Conservation (phyloP, 2,329 filamentous ascomycete genomes). For the Aspergillus latus region DNA sequence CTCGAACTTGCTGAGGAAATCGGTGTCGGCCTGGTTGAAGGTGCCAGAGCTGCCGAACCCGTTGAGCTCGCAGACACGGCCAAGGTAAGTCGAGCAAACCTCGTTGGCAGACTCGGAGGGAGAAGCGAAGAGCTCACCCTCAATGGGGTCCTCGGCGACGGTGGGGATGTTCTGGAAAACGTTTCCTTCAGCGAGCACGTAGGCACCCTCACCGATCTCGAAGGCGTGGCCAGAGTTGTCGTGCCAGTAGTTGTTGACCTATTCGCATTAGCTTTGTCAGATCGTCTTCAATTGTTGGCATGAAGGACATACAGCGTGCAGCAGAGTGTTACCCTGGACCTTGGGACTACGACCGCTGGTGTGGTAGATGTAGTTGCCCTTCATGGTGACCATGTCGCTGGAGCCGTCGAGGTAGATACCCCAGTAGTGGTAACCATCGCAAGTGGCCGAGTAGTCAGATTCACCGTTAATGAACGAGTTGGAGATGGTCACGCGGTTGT, state of each 20-base stretch:
- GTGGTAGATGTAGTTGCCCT: constrained; percentile 62
- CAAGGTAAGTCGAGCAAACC: constrained; percentile 48
- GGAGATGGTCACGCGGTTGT: constrained; percentile 59
- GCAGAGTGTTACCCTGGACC: constrained; percentile 55
- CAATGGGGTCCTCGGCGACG: constrained; percentile 31
- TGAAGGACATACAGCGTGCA: constrained; percentile 49
- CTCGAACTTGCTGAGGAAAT: constrained; percentile 52
- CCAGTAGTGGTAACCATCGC: constrained; percentile 63
- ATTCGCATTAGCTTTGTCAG: not conserved
- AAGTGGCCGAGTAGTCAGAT: constrained; percentile 57
- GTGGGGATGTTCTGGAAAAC: constrained; percentile 56
- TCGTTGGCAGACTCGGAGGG: constrained; percentile 38
- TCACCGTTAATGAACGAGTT: constrained; percentile 61
- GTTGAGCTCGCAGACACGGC: constrained; percentile 54
- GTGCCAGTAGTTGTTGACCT: constrained; percentile 61
- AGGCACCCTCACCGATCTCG: constrained; percentile 48
- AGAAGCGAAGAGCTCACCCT: constrained; percentile 43
- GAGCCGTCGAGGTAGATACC: constrained; percentile 57
- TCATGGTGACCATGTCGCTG: constrained; percentile 58
- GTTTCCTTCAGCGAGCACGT: constrained; percentile 58
- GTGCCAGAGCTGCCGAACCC: constrained; percentile 41
- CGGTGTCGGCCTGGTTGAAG: constrained; percentile 45
- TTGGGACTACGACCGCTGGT: constrained; percentile 54
- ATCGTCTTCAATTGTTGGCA: not conserved
- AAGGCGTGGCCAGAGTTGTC: constrained; percentile 59